These are phyloP conservation scores for Rhodomyrtus psidioides DNA, from an alignment of 441 rosid species.

Conservation along the genomic window DNA sequence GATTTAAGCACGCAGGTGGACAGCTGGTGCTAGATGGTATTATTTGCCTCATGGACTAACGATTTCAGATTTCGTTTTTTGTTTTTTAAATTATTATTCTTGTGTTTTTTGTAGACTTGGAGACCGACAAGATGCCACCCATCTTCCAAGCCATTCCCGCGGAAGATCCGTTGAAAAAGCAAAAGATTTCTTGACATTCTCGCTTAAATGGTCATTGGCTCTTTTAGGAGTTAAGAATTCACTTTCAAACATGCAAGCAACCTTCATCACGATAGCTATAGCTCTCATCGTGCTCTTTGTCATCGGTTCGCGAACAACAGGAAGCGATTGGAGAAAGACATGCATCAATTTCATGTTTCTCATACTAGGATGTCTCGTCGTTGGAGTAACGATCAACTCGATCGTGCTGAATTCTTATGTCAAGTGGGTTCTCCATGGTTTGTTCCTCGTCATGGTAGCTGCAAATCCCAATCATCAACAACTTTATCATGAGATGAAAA, in stretches of 20 bases:
- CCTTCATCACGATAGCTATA: neutral
- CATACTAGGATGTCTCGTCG: neutral
- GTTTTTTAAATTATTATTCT: too few relatives aligned
- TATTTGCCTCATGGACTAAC: neutral
- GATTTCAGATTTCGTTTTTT: neutral
- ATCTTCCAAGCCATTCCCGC: too few relatives aligned
- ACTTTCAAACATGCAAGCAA: neutral
- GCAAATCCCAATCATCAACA: neutral
- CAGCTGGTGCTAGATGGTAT: too few relatives aligned
- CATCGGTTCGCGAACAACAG: neutral
- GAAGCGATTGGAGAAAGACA: neutral
- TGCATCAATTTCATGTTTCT: neutral
- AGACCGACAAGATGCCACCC: neutral
- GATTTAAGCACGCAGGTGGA: too few relatives aligned
- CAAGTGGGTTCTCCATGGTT: neutral
- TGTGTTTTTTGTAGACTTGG: neutral
- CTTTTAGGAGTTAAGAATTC: neutral
- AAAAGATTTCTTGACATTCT: neutral
- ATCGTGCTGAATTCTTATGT: neutral
- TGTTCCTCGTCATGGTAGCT: neutral
- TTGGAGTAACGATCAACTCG: neutral
- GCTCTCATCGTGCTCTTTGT: neutral
- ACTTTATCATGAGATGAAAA: neutral
- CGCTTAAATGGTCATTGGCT: neutral
- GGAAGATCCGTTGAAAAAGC: neutral